A percentile compares a stretch with the other conserved stretches of the same genome.
Evolutionary conservation across 2,329 filamentous ascomycete genomes (phyloP).

Genomic region (Diplodia corticola): DNA sequence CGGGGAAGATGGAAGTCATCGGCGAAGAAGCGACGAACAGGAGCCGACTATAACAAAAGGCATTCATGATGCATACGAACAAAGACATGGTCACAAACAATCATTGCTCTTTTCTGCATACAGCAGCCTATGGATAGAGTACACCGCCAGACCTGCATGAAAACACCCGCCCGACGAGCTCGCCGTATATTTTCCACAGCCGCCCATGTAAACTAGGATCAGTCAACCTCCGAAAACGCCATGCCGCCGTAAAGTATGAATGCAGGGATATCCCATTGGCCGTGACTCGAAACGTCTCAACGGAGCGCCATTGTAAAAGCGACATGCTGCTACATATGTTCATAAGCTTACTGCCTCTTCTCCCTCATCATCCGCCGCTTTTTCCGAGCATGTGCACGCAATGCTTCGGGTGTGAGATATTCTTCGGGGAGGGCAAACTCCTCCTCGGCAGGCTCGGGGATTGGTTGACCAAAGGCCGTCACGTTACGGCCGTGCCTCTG

Average conservation of each 20-base stretch:
- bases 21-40: background rate
- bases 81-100: background rate
- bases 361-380: conserved; percentile 62
- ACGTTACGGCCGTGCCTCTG: conserved; percentile 68
- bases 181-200: background rate
- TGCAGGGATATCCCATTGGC: conserved; percentile 14
- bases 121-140: conserved; percentile 6
- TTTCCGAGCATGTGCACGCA: conserved; percentile 61
- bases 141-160: conserved; percentile 6
- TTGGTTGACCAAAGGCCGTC: conserved; percentile 76
- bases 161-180: background rate
- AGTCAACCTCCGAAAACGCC: conserved; percentile 6
- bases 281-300: background rate
- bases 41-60: background rate
- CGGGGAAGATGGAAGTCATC: background rate
- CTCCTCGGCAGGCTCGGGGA: conserved; percentile 69
- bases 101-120: background rate
- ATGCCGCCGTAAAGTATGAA: conserved; percentile 3
- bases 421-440: conserved; percentile 77
- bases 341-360: conserved; percentile 32
- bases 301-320: conserved; percentile 4
- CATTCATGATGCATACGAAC: background rate
- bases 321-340: conserved; percentile 14
- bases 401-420: conserved; percentile 50
- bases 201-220: background rate